Base-by-base conservation (phyloP, 2,329 filamentous ascomycete genomes). In the Mycosphaerella sp. region DNA sequence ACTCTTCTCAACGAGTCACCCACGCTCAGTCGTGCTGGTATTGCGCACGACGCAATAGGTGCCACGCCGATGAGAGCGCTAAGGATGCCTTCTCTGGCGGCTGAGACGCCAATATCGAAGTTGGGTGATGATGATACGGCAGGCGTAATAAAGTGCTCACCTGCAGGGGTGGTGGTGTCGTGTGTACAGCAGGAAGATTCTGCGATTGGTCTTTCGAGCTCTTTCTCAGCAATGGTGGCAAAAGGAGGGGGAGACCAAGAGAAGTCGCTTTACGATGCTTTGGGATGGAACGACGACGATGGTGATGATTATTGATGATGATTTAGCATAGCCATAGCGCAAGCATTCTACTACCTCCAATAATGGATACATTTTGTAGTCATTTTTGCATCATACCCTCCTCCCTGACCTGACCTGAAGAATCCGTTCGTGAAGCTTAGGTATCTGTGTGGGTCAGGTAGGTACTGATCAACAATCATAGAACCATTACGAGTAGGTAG, bases 211-310 rank as follows among this genome's bases (percentile, higher is more conserved):
- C 39, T 51, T 32, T 41, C 44, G n/a, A 43, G 48, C 26, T 46
- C 29, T 17, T 38, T 38, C 34, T 38, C 34, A 7, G 34, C 34
- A 1, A 38, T 38, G 10, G 34, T n/a, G 34, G 34, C 4, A n/a
- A 38, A n/a, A 38, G 12, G 26, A 29, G 26, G 5, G 26, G 26
- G 26, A 26, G 26, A n/a, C 9, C 9, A 36, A n/a, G 34, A 34
- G 2, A 11, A 7, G 14, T 55, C 54, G 32, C 59, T 76, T 45
- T 76, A 76, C 55, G 71, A 72, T 48, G 68, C 67, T 9, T 57
- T 77, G 49, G 74, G 74, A 26, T 77, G 75, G 75, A 70, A 76
- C 62, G 73, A 76, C 57, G 71, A 75, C 42, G 60, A 62, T 56
- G 69, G 69, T 17, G 14, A 17, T 17, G 14, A 17, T 17, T 17